Evolutionary conservation across 2,329 filamentous ascomycete species (phyloP).

Genomic region (Pestalotiopsis fici): DNA sequence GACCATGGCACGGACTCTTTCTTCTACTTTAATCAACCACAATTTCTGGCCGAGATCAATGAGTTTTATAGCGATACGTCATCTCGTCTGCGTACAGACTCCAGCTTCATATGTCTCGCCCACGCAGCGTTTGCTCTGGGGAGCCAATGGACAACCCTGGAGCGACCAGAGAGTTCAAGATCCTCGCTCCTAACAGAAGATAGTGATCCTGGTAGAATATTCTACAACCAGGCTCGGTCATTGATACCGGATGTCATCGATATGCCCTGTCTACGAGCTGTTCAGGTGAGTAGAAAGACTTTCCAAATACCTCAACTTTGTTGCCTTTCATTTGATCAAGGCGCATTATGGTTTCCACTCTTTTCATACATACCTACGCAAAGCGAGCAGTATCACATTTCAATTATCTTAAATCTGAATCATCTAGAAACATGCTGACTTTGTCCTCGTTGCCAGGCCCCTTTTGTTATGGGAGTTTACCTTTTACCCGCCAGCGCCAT

Average conservation of each 20-base stretch:
- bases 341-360: too few species aligned
- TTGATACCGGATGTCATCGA: constrained; percentile 36
- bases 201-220: constrained; percentile 29
- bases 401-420: background rate
- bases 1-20: constrained; percentile 26
- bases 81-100: constrained; percentile 20
- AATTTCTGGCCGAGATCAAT: constrained; percentile 23
- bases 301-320: background rate
- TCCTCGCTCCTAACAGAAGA: constrained; percentile 9
- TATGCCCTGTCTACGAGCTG: constrained; percentile 27
- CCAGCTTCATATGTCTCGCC: constrained; percentile 25
- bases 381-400: too few species aligned
- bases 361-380: too few species aligned
- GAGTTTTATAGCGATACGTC: constrained; percentile 23
- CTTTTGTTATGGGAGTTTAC: constrained; percentile 34
- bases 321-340: too few species aligned
- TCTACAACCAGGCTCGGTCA: constrained; percentile 27
- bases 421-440: background rate
- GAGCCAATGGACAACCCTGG: constrained; percentile 34
- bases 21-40: constrained; percentile 30
- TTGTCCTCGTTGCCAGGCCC: constrained; percentile 18
- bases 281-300: constrained; percentile 17
- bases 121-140: constrained; percentile 30
- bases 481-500: constrained; percentile 33
- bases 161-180: constrained; percentile 19